Evolutionary conservation across 2,329 filamentous ascomycete genomes (phyloP), one percentile per base, ranked within the genome.

Genomic region (Arthrobotrys sinensis): DNA sequence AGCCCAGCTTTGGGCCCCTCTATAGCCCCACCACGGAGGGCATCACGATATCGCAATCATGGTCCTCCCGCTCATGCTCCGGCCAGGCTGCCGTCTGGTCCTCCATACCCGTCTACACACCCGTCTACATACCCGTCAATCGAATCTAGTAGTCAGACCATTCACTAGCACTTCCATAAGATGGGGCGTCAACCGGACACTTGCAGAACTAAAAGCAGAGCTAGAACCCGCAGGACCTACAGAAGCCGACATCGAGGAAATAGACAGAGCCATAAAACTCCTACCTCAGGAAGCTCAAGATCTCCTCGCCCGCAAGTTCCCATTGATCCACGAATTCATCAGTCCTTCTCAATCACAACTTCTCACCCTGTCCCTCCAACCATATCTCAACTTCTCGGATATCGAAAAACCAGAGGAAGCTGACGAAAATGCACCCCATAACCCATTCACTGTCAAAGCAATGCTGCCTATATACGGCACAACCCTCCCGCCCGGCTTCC

Each of bases 321-420:
- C 86, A 0, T 83, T 86, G 55, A 84, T 86, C 69, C 86, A 87
- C 82, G 89, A 91, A 81, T 87, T 89, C 81, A 84, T 91, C 77
- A 87, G 88, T 38, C 88, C 90, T 0, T 90, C 88, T 69, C 88
- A 87, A 32, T 91, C 90, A 0, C 86, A 90, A 84, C 89, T 93
- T 53, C 88, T 97, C 55, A 86, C 87, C 80, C 85, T 89, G 34
- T 88, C 90, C 7, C 87, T 95, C 85, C 16, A 77, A 79, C 24
- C 80, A 80, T 79, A 76, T 55, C 5, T 70, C 28, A 3, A 76
- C 46, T 78, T 78, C 46, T 32, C 16, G 19, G 75, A 78, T 43
- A 72, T 72, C 45, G 10, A 16, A n/a, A 46, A 57, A 32, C 32
- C 67, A 4, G 67, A 60, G 1, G 7, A 8, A 8, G 1, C 36